Evolutionary conservation across 352 stramenopile genomes (phyloP).

Genomic region (Phytophthora tentaculata): DNA sequence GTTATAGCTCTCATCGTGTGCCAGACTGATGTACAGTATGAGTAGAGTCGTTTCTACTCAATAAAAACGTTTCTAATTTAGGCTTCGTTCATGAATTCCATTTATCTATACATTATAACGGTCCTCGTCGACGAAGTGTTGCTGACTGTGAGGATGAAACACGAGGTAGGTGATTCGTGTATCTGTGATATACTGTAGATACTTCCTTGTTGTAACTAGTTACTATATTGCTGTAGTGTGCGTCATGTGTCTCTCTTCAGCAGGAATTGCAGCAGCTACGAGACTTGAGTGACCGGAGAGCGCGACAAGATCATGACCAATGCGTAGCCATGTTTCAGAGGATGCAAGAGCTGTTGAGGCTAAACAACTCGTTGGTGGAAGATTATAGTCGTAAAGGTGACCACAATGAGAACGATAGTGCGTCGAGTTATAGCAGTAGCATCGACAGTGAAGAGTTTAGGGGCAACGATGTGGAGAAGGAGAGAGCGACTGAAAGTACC

Average conservation of each 20-base stretch:
- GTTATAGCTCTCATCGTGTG: no score
- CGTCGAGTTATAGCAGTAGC: not conserved
- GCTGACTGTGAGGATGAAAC: no score
- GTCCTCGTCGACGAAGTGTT: no score
- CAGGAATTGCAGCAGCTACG: constrained; percentile 28
- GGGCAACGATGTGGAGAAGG: not conserved
- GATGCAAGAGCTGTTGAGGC: constrained; percentile 48
- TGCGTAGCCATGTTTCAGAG: constrained; percentile 53
- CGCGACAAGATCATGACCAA: constrained; percentile 39
- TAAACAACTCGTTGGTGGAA: constrained; percentile 37
- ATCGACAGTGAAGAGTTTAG: not conserved
- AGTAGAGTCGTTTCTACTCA: no score
- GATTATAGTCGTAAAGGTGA: not conserved
- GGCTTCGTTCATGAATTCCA: no score
- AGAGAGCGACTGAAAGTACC: not conserved
- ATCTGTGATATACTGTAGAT: not conserved
- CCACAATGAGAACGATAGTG: not conserved
- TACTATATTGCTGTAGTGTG: constrained; percentile 19
- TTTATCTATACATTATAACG: not conserved
- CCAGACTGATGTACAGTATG: no score
- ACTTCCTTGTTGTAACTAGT: not conserved
- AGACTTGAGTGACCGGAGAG: constrained; percentile 27
- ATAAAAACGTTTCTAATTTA: no score
- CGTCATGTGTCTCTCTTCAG: constrained; percentile 16
- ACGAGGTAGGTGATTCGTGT: constrained; percentile 4